Evolutionary conservation across 192 early-diverging fungal species (phyloP).

Genomic region (Allomyces arbusculus): DNA sequence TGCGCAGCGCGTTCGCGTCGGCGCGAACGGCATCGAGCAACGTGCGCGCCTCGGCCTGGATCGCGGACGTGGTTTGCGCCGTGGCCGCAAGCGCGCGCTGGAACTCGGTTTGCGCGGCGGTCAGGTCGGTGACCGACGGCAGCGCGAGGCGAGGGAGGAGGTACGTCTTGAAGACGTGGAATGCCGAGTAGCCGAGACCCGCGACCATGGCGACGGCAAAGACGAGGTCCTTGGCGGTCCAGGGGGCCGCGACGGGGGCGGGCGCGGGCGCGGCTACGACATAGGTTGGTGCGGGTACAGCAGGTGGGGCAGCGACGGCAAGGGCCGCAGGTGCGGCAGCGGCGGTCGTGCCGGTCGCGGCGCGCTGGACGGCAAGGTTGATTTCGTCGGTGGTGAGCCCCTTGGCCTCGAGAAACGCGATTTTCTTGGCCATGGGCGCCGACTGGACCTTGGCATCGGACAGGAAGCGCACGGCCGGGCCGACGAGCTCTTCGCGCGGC

Average conservation of each 20-base stretch:
- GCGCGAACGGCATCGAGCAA: not conserved
- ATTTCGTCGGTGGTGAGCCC: constrained; percentile 82
- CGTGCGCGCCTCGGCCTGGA: not conserved
- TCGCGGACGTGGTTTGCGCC: not conserved
- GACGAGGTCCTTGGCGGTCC: not conserved
- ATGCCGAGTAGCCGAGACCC: not conserved
- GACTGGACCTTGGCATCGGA: constrained; percentile 77
- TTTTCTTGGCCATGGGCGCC: constrained; percentile 68
- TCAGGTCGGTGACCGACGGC: not conserved
- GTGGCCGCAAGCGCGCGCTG: not conserved
- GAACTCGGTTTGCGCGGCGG: not conserved
- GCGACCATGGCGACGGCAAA: not conserved
- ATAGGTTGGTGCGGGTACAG: not conserved
- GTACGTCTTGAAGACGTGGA: not conserved
- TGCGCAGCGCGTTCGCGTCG: not conserved
- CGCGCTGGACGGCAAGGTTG: constrained; percentile 57
- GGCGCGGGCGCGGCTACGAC: not conserved
- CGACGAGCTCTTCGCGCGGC: constrained; percentile 47
- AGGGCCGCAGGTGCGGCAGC: constrained; percentile 3
- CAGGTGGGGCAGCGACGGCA: not conserved
- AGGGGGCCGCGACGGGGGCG: not conserved
- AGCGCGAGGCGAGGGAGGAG: not conserved
- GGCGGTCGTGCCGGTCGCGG: constrained; percentile 22
- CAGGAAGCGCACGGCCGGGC: constrained; percentile 78
- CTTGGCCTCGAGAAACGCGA: constrained; percentile 93